Conservation (phyloP, 2,329 filamentous ascomycete genomes). For the Lojkania enalia region DNA sequence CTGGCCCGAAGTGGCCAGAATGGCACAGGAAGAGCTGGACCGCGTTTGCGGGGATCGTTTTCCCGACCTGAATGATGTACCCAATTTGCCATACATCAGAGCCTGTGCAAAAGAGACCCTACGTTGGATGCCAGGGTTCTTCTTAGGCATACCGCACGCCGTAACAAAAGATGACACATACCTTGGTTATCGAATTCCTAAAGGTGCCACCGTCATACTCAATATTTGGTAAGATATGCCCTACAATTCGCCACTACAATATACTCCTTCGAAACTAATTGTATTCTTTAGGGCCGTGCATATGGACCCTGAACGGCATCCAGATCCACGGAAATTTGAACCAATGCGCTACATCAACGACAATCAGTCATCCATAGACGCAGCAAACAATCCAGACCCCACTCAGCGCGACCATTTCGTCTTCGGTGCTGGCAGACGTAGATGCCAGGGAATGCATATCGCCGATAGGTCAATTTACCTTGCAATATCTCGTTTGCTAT, state of each 20-base stretch:
- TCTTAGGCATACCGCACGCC: slow-evolving; percentile 31
- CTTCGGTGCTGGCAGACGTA: slow-evolving; percentile 44
- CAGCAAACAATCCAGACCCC: slow-evolving; percentile 33
- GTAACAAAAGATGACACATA: slow-evolving; percentile 32
- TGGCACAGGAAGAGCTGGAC: slow-evolving; percentile 35
- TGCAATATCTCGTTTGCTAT: slow-evolving; percentile 37
- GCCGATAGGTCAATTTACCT: slow-evolving; percentile 38
- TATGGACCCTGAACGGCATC: slow-evolving; percentile 47
- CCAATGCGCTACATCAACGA: slow-evolving; percentile 33
- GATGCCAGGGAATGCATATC: slow-evolving; percentile 46
- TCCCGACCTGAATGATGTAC: slow-evolving; percentile 31
- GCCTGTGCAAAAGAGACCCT: slow-evolving; percentile 34
- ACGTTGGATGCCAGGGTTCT: slow-evolving; percentile 36
- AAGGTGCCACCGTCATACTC: slow-evolving; percentile 37
- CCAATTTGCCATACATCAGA: slow-evolving; percentile 30
- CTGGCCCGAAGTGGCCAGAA: slow-evolving; percentile 24
- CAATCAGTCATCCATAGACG: slow-evolving; percentile 32
- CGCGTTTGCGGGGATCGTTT: slow-evolving; percentile 34
- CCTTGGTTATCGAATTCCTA: slow-evolving; percentile 43
- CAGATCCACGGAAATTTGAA: slow-evolving; percentile 49
- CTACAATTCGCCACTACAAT: slow-evolving; percentile 1
- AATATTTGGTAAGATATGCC: slow-evolving; percentile 37
- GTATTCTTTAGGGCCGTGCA: slow-evolving; percentile 12
- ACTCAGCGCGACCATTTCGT: slow-evolving; percentile 41
- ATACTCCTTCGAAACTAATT: too few relatives aligned